Evolutionary conservation across 352 stramenopile genomes (phyloP), one percentile per base, ranked within the genome.

Genomic region (Porosira glacialis): DNA sequence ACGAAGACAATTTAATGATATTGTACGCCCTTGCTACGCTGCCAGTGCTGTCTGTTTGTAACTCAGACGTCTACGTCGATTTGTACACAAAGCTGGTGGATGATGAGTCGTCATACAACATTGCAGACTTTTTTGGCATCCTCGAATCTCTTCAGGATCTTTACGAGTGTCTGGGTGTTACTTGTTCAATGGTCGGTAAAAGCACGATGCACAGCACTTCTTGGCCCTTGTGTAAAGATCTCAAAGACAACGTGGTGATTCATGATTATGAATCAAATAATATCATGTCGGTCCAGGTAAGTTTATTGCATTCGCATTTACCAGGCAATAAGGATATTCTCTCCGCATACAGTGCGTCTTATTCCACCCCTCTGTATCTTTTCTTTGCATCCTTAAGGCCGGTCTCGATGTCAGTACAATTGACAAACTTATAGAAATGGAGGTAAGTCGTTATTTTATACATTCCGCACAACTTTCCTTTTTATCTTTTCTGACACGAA

Each of bases 371-470:
- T 6, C 21, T 21, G 45, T 31, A 21, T 6, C 24, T 21, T 26
- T 38, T 36, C 33, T 43, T 24, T 35, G 71, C 45, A 72, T 76
- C 36, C 31, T 64, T 3, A 75, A 85, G 44, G 74, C 90, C 49
- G 86, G 90, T 70, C 63, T 81, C 26, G 86, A 92, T 66, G 74
- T 92, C 44, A 74, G 70, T 36, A 75, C 80, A 33, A 89, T 92
- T 38, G 55, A 82, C 43, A 48, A 62, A 39, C 71, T 78, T 19
- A 80, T 87, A 50, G 66, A 89, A 17, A 82, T 89, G 58, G 70
- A 83, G 47, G 79, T 78, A 44, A 58, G 70, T 75, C 21, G 24
- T 13, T 6, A 24, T 7, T 7, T 39, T 39, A 13, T 7, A 7
- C 33, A 39, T 39, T 13, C 33, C 33, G 15, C 33, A 39, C 33